Conservation (phyloP, 73 alveolate species). For the Tetrahymena malaccensis region DNA sequence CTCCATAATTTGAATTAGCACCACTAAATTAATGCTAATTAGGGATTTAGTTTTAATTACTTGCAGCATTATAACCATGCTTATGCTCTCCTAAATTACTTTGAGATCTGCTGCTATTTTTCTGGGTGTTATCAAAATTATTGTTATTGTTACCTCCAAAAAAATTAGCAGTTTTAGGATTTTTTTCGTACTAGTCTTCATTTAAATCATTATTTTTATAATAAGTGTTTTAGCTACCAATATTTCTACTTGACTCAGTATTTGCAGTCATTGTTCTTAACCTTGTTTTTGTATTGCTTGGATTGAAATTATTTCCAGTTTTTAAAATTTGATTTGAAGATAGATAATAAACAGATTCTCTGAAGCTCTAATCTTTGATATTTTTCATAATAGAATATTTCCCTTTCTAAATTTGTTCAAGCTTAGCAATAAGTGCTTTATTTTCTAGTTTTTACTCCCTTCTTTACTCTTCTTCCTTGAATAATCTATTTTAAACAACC, state of each 20-base stretch:
- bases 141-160: neutral
- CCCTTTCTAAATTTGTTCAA: neutral
- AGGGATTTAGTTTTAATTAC: neutral
- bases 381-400: neutral
- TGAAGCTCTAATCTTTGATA: neutral
- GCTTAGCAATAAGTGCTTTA: neutral
- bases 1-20: neutral
- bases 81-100: neutral
- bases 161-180: neutral
- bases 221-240: neutral
- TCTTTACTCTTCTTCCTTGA: neutral
- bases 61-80: neutral
- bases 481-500: neutral
- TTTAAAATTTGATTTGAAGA: neutral
- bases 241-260: neutral
- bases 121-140: neutral
- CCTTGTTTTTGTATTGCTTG: neutral
- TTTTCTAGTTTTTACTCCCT: neutral
- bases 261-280: neutral
- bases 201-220: neutral
- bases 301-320: neutral
- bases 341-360: neutral
- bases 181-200: neutral
- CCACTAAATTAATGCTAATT: neutral
- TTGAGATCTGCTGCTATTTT: neutral